Conservation (phyloP, 371 early-diverging fungal genomes). For the Mucor plumbeus region DNA sequence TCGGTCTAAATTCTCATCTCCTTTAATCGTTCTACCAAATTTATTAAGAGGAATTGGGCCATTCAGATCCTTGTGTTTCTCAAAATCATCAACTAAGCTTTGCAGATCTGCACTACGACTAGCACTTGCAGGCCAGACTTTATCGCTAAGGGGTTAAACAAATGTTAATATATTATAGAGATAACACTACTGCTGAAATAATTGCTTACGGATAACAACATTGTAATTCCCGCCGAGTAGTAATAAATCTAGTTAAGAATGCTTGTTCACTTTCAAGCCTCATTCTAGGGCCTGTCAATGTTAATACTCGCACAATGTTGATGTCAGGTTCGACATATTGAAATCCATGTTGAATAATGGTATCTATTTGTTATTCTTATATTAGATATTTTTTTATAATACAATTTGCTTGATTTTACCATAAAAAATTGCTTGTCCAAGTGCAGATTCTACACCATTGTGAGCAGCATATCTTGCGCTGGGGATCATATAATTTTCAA, state of each 20-base stretch:
- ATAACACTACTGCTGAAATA: too few species aligned
- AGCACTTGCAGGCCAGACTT: constrained; percentile 48
- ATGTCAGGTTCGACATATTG: constrained; percentile 45
- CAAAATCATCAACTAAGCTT: constrained; percentile 32
- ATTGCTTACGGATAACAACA: constrained; percentile 49
- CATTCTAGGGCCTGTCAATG: constrained; percentile 35
- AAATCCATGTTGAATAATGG: constrained; percentile 51
- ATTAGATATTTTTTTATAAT: too few species aligned
- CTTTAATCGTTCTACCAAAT: constrained; percentile 28
- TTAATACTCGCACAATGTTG: constrained; percentile 39
- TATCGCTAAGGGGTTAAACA: constrained; percentile 25
- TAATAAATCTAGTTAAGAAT: constrained; percentile 42
- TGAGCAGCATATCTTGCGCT: constrained; percentile 45
- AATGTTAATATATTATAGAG: too few species aligned
- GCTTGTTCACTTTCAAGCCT: constrained; percentile 30
- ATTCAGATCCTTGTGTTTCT: constrained; percentile 24
- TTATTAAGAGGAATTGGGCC: constrained; percentile 12
- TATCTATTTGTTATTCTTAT: constrained; percentile 23
- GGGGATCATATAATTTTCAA: constrained; percentile 39
- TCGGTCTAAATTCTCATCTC: constrained; percentile 14
- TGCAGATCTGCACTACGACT: constrained; percentile 36
- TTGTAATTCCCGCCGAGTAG: constrained; percentile 37
- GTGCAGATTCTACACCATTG: constrained; percentile 27
- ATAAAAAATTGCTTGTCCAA: constrained; percentile 52
- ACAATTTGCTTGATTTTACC: constrained; percentile 19